Evolutionary conservation across 768 basidiomycete species (phyloP).

Genomic region (Baorangia bicolor): DNA sequence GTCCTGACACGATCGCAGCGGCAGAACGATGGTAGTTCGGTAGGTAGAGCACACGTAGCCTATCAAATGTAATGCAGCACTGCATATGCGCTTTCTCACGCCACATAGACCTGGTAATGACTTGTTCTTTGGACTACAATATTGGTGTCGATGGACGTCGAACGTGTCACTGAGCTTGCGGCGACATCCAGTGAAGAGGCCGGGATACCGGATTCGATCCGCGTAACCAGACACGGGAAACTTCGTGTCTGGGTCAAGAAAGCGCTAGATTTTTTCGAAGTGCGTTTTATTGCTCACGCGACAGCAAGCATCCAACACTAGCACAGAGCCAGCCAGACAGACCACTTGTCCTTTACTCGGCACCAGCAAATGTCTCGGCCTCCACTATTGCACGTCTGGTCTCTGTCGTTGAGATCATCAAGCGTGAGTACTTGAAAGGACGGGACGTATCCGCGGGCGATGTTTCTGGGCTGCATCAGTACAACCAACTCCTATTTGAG

Average conservation of each 20-base stretch:
- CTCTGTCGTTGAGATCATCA: conserved; percentile 80
- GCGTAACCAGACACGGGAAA: conserved; percentile 58
- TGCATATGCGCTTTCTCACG: conserved; percentile 17
- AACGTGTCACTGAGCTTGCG: not conserved
- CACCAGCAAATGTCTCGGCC: conserved; percentile 41
- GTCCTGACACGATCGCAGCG: conserved; percentile 36
- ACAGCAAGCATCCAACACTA: conserved; percentile 6
- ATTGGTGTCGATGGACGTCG: conserved; percentile 17
- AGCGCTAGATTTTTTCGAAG: conserved; percentile 55
- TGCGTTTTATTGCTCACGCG: conserved; percentile 25
- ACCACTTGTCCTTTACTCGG: conserved; percentile 58
- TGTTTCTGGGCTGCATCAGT: conserved; percentile 65
- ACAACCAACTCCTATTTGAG: conserved; percentile 66
- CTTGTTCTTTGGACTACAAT: not conserved
- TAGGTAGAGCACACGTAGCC: conserved; percentile 26
- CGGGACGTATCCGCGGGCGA: conserved; percentile 45
- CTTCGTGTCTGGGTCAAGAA: conserved; percentile 51
- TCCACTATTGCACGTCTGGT: conserved; percentile 61
- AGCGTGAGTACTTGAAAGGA: conserved; percentile 69
- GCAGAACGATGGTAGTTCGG: conserved; percentile 56
- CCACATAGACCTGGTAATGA: not conserved
- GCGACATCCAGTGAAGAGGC: conserved; percentile 4
- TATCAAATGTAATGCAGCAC: not conserved
- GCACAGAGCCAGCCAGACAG: conserved; percentile 46
- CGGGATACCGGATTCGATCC: conserved; percentile 35